Evolutionary conservation across 441 rosid genomes (phyloP), one percentile per base, ranked within the genome.

Genomic region (Manihot esculenta): DNA sequence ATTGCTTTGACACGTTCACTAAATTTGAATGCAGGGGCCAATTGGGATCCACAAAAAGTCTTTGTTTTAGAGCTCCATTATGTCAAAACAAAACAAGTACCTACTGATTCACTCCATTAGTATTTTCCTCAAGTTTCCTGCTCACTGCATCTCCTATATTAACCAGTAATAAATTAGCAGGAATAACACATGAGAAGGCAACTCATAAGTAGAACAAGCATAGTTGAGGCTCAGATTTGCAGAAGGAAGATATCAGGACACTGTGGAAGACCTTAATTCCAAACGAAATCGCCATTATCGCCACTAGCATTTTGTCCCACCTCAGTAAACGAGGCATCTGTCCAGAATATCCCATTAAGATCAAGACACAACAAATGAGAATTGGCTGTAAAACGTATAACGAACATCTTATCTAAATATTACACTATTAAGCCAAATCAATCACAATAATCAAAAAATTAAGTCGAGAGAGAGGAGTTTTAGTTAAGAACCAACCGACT

Each of bases 401-500:
- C 26, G 7, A 63, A 44, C 44, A 4, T 9, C 18, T 12, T 5
- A 41, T 17, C 18, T 12, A 60, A 35, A 60, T n/a, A 15, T n/a
- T 11, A 15, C n/a, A 30, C 17, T 20, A 45, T 5, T 11, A 62
- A 70, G 55, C 69, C 70, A 58, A 64, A 64, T 23, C 21, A 55
- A 72, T 30, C 55, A 30, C 9, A 54, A 24, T 38, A 24, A n/a
- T 53, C 7, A 27, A 9, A 41, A 0, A n/a, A 5, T 14, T 4
- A 62, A 15, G 17, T 38, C 21, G 7, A 38, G 12, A 68, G 13
- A 41, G 23, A 30, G 13, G 21, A 59, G 45, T 18, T 10, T 17
- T 1, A 60, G 27, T 20, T 14, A 6, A 6, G 41, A 75, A 74
- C 80, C 63, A 65, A 86, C 93, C 92, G 47, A 50, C 62, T 20